Conservation (phyloP, 2,329 filamentous ascomycete genomes). For the Alternaria arborescens region DNA sequence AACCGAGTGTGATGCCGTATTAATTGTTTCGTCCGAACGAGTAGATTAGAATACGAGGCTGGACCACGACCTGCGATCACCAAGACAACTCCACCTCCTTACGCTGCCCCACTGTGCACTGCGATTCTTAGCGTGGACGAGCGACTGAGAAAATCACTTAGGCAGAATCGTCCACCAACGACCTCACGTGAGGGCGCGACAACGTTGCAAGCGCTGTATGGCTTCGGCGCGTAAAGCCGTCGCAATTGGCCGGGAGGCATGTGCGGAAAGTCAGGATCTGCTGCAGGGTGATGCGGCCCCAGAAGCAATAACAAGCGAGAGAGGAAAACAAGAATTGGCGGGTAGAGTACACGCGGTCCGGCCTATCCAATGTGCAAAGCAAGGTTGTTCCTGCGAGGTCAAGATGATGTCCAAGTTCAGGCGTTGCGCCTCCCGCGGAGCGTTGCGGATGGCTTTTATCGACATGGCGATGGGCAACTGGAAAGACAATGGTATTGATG, state of each 20-base stretch:
- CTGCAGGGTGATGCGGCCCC: not conserved
- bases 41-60: too few relatives aligned
- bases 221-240: slow-evolving; percentile 9
- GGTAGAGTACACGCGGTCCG: not conserved
- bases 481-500: not conserved
- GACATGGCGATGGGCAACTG: not conserved
- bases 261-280: not conserved
- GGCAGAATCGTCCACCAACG: too few relatives aligned
- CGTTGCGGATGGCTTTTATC: not conserved
- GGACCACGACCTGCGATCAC: too few relatives aligned
- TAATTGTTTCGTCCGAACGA: too few relatives aligned
- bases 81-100: too few relatives aligned
- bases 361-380: not conserved
- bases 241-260: not conserved
- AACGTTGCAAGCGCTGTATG: slow-evolving; percentile 5
- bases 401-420: slow-evolving; percentile 6
- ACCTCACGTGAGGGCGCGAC: slow-evolving; percentile 16
- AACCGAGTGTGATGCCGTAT: too few relatives aligned
- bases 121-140: too few relatives aligned
- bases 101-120: too few relatives aligned
- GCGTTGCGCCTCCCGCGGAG: slow-evolving; percentile 11
- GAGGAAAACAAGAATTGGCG: not conserved
- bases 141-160: too few relatives aligned
- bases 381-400: slow-evolving; percentile 1
- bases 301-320: not conserved